Evolutionary conservation across 805 yeast genomes (phyloP), one percentile per base, ranked within the genome.

Genomic region (Saccharomyces paradoxus): DNA sequence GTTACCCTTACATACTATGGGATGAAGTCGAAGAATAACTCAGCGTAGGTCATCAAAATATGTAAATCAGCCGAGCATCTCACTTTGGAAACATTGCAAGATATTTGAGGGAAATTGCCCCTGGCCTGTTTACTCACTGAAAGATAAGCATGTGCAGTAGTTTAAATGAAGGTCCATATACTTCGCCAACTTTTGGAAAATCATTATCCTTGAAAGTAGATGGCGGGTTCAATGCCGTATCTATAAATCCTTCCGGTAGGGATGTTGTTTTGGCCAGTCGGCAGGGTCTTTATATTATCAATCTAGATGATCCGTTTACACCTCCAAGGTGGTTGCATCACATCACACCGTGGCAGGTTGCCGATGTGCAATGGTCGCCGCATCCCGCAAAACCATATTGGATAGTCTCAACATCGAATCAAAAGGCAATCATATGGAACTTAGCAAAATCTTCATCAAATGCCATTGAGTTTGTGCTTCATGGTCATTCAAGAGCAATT

Each of bases 351-450:
- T 94, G 98, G 98, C 98, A 94, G 69, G 99, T 94, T 2, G 97
- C 99, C 0, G 97, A 92, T 68, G 97, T 92, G 1, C 98, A 94
- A 69, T 94, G 99, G 98, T 88, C 95, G 2, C 97, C 97, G 0
- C 97, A 94, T 66, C 76, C 79, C 5, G 78, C 84, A 1, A 88
- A 87, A 60, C 92, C 96, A 1, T 77, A 86, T 5, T 91, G 97
- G 96, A 89, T 94, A 47, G 86, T 92, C 1, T 88, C 96, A 0
- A 89, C 98, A 0, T 86, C 96, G 1, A 94, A 92, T 69, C 99
- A 92, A 66, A 92, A 92, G 72, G 98, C 96, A 1, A 76, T 94
- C 65, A 81, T 94, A 4, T 94, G 99, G 99, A 92, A 94, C 70
- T 71, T 94, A 56, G 83, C 87, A 0, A 73, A 92, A 59, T 69